These are phyloP conservation scores for Gracilaria gracilis DNA, from an alignment of 23 red algal species.

Conservation along the genomic window DNA sequence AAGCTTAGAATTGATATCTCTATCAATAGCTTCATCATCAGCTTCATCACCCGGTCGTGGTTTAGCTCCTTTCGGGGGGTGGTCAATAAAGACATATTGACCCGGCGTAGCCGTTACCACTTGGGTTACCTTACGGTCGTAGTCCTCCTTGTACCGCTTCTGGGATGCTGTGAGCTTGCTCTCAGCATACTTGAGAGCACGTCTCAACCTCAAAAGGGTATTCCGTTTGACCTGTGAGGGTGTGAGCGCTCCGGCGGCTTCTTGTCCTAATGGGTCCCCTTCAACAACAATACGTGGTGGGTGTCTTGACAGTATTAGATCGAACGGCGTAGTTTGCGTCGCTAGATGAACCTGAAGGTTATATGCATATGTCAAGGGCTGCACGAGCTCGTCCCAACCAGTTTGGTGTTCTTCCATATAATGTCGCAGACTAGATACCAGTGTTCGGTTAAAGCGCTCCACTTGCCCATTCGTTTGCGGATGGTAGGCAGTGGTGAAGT, in stretches of 20 bases:
- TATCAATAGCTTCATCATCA: no score
- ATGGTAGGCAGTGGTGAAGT: conserved; percentile 53
- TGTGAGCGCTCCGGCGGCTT: conserved; percentile 1
- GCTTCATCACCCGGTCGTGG: neutral
- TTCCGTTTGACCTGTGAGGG: conserved; percentile 5
- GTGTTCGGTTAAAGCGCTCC: conserved; percentile 41
- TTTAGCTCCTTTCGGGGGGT: neutral
- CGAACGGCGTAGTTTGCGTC: conserved; percentile 22
- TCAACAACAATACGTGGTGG: conserved; percentile 20
- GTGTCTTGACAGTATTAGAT: conserved; percentile 32
- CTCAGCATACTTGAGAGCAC: conserved; percentile 9
- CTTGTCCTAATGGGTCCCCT: neutral
- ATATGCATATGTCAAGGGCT: conserved; percentile 23
- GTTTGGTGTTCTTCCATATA: conserved; percentile 38
- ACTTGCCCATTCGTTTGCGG: conserved; percentile 51
- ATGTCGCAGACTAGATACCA: neutral
- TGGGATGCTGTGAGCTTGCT: conserved; percentile 14
- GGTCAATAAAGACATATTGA: neutral
- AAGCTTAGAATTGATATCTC: no score
- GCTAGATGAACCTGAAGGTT: conserved; percentile 30
- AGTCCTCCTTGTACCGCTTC: conserved; percentile 10
- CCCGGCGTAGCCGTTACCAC: neutral
- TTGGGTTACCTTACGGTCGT: conserved; percentile 13
- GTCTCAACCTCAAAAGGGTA: neutral
- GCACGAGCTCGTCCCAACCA: conserved; percentile 23